phyloP scores from a whole-genome alignment of 176 grass and related monocot genomes.

The Oryza glumipatula region DNA sequence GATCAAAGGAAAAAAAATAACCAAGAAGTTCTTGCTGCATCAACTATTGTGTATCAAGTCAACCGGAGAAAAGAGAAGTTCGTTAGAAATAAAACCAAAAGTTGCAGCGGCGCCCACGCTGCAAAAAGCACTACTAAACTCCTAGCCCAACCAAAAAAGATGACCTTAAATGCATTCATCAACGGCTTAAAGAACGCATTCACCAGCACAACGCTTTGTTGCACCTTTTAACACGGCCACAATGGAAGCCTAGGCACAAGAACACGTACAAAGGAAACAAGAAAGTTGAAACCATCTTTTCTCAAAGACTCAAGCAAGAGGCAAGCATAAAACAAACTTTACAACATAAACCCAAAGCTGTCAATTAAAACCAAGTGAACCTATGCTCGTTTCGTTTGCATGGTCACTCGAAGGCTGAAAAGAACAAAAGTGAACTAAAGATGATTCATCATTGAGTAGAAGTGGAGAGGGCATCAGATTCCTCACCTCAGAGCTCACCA shows the following conservation, averaged over 20 bases:
- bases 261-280: background rate
- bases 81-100: slow-evolving; percentile 30
- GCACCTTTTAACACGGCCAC: slow-evolving; percentile 39
- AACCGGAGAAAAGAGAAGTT: slow-evolving; percentile 4
- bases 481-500: slow-evolving; percentile 42
- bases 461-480: slow-evolving; percentile 35
- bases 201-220: slow-evolving; percentile 39
- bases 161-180: slow-evolving; percentile 53
- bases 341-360: slow-evolving; percentile 2
- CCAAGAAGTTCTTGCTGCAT: slow-evolving; percentile 3
- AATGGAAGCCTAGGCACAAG: slow-evolving; percentile 32
- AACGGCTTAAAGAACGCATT: slow-evolving; percentile 36
- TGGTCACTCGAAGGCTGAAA: background rate
- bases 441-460: background rate
- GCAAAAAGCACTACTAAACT: slow-evolving; percentile 22
- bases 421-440: background rate
- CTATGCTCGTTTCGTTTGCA: background rate
- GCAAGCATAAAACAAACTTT: slow-evolving; percentile 28
- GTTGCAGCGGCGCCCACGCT: slow-evolving; percentile 32
- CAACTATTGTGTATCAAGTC: slow-evolving; percentile 6
- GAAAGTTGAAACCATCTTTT: slow-evolving; percentile 17
- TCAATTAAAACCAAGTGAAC: background rate
- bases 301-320: slow-evolving; percentile 22
- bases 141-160: slow-evolving; percentile 34
- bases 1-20: background rate